Evolutionary conservation across 352 stramenopile genomes (phyloP).

Genomic region (Elongisporangium undulatum): DNA sequence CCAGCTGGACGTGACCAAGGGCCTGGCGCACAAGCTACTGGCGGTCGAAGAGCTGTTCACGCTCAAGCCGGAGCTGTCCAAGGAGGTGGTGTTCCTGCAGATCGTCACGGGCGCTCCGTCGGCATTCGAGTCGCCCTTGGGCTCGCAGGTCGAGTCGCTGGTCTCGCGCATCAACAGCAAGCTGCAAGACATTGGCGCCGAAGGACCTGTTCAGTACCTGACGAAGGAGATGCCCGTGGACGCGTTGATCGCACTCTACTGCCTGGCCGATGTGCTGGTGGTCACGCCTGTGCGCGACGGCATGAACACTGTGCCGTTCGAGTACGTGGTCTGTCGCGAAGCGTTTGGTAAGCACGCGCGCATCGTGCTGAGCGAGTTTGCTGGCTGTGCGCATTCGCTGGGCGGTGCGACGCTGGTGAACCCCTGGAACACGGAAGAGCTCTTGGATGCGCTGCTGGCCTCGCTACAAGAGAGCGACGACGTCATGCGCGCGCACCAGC

Average conservation of each 20-base stretch:
- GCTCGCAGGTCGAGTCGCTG: constrained; percentile 84
- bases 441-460: constrained; percentile 45
- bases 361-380: constrained; percentile 90
- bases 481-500: constrained; percentile 67
- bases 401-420: constrained; percentile 83
- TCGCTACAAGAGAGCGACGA: constrained; percentile 61
- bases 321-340: constrained; percentile 88
- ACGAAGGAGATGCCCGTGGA: constrained; percentile 86
- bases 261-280: constrained; percentile 75
- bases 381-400: constrained; percentile 84
- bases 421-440: constrained; percentile 82
- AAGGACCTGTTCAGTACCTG: constrained; percentile 89
- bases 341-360: constrained; percentile 59
- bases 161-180: constrained; percentile 92
- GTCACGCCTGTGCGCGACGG: constrained; percentile 86
- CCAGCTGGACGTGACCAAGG: constrained; percentile 85
- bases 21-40: constrained; percentile 88
- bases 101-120: constrained; percentile 70
- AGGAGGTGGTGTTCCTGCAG: constrained; percentile 94
- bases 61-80: constrained; percentile 83
- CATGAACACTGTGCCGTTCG: constrained; percentile 91
- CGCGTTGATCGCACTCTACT: constrained; percentile 87
- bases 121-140: constrained; percentile 60
- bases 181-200: constrained; percentile 83
- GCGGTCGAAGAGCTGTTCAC: constrained; percentile 88